These are phyloP conservation scores for Phytophthora melonis DNA, from an alignment of 352 stramenopile genomes.

Conservation along the genomic window DNA sequence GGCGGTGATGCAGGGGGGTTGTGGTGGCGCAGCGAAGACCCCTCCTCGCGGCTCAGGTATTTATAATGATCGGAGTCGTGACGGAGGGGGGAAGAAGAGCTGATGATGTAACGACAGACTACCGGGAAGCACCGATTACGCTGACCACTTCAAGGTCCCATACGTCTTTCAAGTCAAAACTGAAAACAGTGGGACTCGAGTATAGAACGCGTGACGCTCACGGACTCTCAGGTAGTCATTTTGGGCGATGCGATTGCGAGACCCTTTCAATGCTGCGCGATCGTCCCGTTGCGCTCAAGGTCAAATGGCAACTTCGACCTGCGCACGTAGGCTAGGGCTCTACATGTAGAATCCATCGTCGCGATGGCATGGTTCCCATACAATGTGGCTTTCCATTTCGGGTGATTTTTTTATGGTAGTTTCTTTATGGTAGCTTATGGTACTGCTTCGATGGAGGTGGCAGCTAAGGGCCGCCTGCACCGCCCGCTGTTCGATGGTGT, in stretches of 20 bases:
- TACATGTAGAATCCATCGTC: too few relatives aligned
- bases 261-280: background rate
- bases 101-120: background rate
- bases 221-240: background rate
- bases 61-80: constrained; percentile 15
- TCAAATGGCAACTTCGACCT: background rate
- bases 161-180: constrained; percentile 14
- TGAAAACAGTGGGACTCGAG: constrained; percentile 33
- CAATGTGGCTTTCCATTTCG: constrained; percentile 1
- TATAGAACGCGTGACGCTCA: too few relatives aligned
- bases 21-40: background rate
- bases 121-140: constrained; percentile 5
- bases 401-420: constrained; percentile 10
- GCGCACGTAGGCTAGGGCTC: too few relatives aligned
- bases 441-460: constrained; percentile 26
- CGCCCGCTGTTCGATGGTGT: constrained; percentile 4
- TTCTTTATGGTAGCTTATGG: constrained; percentile 3
- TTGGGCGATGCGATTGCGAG: constrained; percentile 11
- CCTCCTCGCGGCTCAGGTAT: constrained; percentile 4
- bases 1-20: background rate
- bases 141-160: constrained; percentile 11
- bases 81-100: constrained; percentile 12
- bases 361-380: background rate
- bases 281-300: constrained; percentile 4
- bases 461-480: constrained; percentile 6